phyloP scores from a whole-genome alignment of 495 filamentous ascomycete species.

The Parachaetomium inaequale region DNA sequence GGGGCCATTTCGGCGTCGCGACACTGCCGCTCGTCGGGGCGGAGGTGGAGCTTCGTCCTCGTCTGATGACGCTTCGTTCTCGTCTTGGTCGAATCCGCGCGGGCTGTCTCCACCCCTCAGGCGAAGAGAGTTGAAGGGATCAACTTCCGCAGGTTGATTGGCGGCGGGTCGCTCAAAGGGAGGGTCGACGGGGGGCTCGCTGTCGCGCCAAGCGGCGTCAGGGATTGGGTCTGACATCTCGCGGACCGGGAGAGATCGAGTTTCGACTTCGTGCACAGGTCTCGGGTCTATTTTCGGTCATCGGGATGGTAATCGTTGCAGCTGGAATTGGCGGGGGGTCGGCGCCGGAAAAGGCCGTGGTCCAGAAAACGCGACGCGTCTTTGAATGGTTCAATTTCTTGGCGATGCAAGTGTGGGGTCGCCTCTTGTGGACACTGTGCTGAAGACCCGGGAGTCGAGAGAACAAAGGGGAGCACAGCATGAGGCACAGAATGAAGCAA shows the following conservation, averaged over 20 bases:
- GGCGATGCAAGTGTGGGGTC: background rate
- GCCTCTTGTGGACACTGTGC: background rate
- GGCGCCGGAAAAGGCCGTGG: too few relatives aligned
- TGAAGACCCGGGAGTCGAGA: background rate
- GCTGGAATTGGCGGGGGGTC: background rate
- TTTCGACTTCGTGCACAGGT: background rate
- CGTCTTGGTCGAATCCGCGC: background rate
- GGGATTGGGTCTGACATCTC: background rate
- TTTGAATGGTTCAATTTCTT: too few relatives aligned
- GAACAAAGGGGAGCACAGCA: too few relatives aligned
- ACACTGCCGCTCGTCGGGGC: conserved; percentile 18
- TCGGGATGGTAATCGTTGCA: background rate
- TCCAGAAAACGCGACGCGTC: conserved; percentile 16
- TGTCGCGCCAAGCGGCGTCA: background rate
- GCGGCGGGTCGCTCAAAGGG: background rate
- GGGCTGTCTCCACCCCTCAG: conserved; percentile 22
- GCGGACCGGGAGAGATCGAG: background rate
- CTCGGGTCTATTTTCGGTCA: background rate
- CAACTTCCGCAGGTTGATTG: background rate
- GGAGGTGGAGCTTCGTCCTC: conserved; percentile 10
- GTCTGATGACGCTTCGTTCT: conserved; percentile 1
- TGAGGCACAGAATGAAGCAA: too few relatives aligned
- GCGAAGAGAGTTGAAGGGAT: conserved; percentile 13
- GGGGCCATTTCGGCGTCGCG: conserved; percentile 8
- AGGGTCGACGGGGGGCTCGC: background rate